Evolutionary conservation across 2,329 filamentous ascomycete genomes (phyloP), one percentile per base, ranked within the genome.

Genomic region (Xylaria sp.): DNA sequence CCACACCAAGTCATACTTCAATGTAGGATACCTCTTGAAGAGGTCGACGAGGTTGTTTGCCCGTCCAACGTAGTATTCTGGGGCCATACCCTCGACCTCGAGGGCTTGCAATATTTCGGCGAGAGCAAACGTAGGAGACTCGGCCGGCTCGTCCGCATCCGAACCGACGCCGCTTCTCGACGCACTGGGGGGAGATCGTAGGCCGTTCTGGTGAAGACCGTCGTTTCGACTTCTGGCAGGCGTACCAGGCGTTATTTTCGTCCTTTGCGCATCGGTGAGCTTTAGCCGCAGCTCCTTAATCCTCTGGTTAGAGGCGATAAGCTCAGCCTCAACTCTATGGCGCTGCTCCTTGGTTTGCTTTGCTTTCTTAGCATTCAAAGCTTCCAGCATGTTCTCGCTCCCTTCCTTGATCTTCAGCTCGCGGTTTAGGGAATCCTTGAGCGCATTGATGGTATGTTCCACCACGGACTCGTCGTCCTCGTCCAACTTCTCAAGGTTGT

Each of bases 361-460:
- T 55, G 93, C 92, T 80, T 97, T 98, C 82, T 99, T 99, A 54
- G 90, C 88, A 80, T 98, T 94, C 73, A 99, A 84, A 13, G 96
- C 96, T 83, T 99, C 96, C 48, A 99, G 86, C 88, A 99, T 91
- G 79, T 99, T 99, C 84, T 99, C 96, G 67, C 95, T 98, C 23
- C 96, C 96, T 76, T 95, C 92, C 81, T 97, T 98, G 79, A 99
- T 98, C 85, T 98, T 98, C 83, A 94, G 91, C 83, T 99, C 97
- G 77, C 97, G 95, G 74, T 94, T 95, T 72, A 99, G 91, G 77
- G 91, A 89, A 75, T 98, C 94, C 76, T 92, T 91, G 71, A 98
- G 87, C 61, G 89, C 85, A 25, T 90, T 88, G 76, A 97, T 89
- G 50, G 90, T 88, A 80, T 94, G 90, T 79, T 97, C 94, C 15